Base-by-base conservation (phyloP, 257 asterid species). In the Thymus quinquecostatus region DNA sequence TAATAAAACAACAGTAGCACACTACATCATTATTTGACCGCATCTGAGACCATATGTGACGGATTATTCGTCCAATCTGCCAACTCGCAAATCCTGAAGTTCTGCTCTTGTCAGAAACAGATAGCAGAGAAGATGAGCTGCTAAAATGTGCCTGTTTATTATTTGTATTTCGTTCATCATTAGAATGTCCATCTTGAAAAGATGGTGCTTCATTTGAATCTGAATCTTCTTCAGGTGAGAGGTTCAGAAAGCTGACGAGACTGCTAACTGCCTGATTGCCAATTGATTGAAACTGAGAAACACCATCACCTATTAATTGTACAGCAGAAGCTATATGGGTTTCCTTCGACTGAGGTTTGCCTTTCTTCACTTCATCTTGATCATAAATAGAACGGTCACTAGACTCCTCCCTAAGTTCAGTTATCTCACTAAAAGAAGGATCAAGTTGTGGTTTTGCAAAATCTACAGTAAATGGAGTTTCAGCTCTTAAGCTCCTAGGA, bases 221-320 rank as follows among this genome's bases (percentile, higher is more conserved):
- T 59, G 86, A 88, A 68, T 92, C 98, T 70, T 88, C 96, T 70
- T 88, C 96, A 11, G 87, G 86, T 28, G 89, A 67, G 41, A 95
- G 88, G 67, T 95, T 95, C 68, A 95, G 78, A 81, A 95, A 95
- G 86, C 81, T 92, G 62, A 85, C 97, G 44, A 95, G 87, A 82
- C 89, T 95, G 87, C 71, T 95, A 38, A 92, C 96, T 27, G 99
- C 99, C 80, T 82, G 96, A 82, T 92, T 95, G 60, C 98, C 98
- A n/a, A 95, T 88, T 40, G 96, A 92, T 70, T 95, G 99, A 68
- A 95, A 96, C 75, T 95, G 99, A 69, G 93, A 86, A 77, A 95
- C 99, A 55, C 99, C 94, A 79, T 89, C 97, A 27, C 95, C 98
- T 43, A 95, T 78, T 71, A 95, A 77, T 72, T 95, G 99, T 28